These are phyloP conservation scores for Aspergillus incahuasiensis DNA, from an alignment of 495 filamentous ascomycete genomes.

Conservation along the genomic window DNA sequence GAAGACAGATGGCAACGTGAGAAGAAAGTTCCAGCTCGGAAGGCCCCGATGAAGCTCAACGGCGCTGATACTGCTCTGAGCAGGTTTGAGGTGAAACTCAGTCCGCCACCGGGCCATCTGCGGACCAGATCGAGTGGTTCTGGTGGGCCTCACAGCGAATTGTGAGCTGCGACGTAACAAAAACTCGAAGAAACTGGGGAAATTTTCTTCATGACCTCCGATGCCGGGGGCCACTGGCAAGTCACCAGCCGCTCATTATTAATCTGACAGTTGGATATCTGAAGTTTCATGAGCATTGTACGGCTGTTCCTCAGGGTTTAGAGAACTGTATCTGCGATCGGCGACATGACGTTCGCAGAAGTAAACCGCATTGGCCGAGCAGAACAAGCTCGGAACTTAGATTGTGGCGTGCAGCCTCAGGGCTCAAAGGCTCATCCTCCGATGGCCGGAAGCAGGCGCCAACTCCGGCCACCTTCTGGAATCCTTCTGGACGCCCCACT, in stretches of 20 bases:
- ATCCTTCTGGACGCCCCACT: not conserved
- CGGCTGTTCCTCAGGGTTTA: not conserved
- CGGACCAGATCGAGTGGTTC: not conserved
- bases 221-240: conserved; percentile 4
- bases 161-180: not conserved
- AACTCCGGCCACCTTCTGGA: not conserved
- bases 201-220: conserved; percentile 4
- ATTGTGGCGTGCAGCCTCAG: conserved; percentile 3
- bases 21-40: not conserved
- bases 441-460: not conserved
- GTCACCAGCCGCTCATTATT: not conserved
- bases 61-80: not conserved
- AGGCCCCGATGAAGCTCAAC: not conserved
- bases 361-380: not conserved
- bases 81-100: not conserved
- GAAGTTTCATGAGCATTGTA: not conserved
- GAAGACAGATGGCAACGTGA: not conserved
- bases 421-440: not conserved
- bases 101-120: conserved; percentile 5
- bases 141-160: conserved; percentile 1
- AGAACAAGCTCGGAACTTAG: conserved; percentile 2
- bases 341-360: not conserved
- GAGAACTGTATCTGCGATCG: not conserved
- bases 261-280: not conserved
- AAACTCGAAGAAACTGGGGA: conserved; percentile 6